Percentiles rank a stretch among this genome's conserved stretches.
phyloP scores from a whole-genome alignment of 129 eudicot genomes.

The Centrapalus pauciflorus region DNA sequence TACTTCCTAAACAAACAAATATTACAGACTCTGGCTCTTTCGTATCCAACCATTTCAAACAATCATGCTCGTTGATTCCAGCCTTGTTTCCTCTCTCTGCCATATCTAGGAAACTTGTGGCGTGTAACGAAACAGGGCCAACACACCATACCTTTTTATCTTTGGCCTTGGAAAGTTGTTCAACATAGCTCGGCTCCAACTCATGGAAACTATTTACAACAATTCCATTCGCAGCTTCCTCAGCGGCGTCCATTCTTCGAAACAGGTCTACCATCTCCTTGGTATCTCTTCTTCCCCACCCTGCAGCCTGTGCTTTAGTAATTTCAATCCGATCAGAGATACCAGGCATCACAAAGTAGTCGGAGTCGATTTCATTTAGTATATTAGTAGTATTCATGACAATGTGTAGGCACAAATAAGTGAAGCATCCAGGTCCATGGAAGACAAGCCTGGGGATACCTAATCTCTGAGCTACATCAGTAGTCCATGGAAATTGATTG shows the following conservation, averaged over 20 bases:
- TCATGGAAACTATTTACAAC: constrained; percentile 60
- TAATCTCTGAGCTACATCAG: constrained; percentile 31
- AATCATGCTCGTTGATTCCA: constrained; percentile 30
- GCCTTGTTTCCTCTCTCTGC: constrained; percentile 53
- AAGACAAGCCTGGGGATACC: constrained; percentile 54
- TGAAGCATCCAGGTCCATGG: constrained; percentile 56
- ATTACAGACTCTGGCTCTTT: constrained; percentile 33
- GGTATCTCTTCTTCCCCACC: constrained; percentile 24
- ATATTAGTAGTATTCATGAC: constrained; percentile 13
- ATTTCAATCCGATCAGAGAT: constrained; percentile 30
- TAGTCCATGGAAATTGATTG: constrained; percentile 51
- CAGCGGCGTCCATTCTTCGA: constrained; percentile 21
- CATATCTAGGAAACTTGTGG: constrained; percentile 32
- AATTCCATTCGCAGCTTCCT: constrained; percentile 33
- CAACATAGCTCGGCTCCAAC: constrained; percentile 46
- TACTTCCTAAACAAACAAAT: constrained; percentile 61
- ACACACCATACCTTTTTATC: constrained; percentile 50
- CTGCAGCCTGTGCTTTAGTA: constrained; percentile 24
- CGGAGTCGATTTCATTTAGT: not conserved
- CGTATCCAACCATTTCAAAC: constrained; percentile 43
- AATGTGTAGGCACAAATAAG: constrained; percentile 28
- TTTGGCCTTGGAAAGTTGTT: constrained; percentile 26
- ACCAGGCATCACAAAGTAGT: constrained; percentile 24
- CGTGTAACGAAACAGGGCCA: constrained; percentile 62
- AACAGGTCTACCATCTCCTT: constrained; percentile 24